phyloP scores from a whole-genome alignment of 1,284 basidiomycete species.

The Cutaneotrichosporon arboriforme region DNA sequence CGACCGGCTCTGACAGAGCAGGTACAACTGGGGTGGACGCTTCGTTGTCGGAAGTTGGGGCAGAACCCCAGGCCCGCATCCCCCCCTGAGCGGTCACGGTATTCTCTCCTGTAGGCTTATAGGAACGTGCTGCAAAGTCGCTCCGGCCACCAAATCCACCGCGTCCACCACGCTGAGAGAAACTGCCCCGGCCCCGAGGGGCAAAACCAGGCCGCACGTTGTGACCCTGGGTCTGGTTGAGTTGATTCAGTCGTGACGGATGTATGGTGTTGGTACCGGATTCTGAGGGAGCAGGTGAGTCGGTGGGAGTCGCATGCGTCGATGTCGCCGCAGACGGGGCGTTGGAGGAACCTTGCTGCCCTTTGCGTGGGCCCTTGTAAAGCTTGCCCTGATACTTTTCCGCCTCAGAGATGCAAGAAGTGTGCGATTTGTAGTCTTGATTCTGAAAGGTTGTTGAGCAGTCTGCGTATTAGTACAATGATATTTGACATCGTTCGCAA shows the following conservation, averaged over 20 bases:
- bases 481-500: no score
- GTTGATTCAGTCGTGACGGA: slow-evolving; percentile 29
- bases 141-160: slow-evolving; percentile 8
- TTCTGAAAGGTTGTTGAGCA: slow-evolving; percentile 73
- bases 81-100: slow-evolving; percentile 24
- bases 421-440: slow-evolving; percentile 72
- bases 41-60: slow-evolving; percentile 19
- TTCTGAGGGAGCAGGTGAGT: slow-evolving; percentile 16
- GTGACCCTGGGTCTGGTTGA: not conserved
- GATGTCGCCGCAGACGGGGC: not conserved
- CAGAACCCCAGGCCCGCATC: slow-evolving; percentile 46
- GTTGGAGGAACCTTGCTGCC: not conserved
- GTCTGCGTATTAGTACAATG: slow-evolving; percentile 48
- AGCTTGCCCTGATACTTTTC: slow-evolving; percentile 84
- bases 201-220: not conserved
- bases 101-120: slow-evolving; percentile 33
- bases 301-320: slow-evolving; percentile 9
- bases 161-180: slow-evolving; percentile 9
- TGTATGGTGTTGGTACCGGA: slow-evolving; percentile 25
- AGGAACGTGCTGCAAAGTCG: not conserved
- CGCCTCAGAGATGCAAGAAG: slow-evolving; percentile 77
- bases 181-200: slow-evolving; percentile 10
- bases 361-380: slow-evolving; percentile 58
- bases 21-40: not conserved
- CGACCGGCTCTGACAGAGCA: no score